Percentiles rank a stretch among this genome's conserved stretches.
Conservation (phyloP, 306 rosid genomes). For the Vigna hirtella region DNA sequence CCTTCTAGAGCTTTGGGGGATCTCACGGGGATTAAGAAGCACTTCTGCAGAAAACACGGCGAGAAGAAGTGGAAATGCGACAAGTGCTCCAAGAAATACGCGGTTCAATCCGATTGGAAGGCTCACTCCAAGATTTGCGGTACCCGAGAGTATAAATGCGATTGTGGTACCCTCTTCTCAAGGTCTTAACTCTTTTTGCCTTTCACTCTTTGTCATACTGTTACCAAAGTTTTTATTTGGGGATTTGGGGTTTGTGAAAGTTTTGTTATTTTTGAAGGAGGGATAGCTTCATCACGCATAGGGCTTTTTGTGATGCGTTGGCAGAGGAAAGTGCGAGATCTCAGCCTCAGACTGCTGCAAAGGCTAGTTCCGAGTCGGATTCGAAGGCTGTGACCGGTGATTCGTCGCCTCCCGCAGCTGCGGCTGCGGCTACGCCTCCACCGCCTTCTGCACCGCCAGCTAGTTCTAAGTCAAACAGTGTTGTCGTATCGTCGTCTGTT, state of each 20-base stretch:
- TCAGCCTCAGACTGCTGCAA: constrained; percentile 39
- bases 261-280: constrained; percentile 63
- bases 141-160: constrained; percentile 94
- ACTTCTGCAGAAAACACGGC: constrained; percentile 93
- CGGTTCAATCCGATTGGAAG: constrained; percentile 98
- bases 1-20: constrained; percentile 94
- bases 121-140: constrained; percentile 96
- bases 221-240: background rate
- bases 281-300: constrained; percentile 94
- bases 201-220: background rate
- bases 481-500: constrained; percentile 40
- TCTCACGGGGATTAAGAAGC: constrained; percentile 93
- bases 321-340: constrained; percentile 81
- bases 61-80: constrained; percentile 99
- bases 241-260: constrained; percentile 45
- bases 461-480: constrained; percentile 55
- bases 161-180: constrained; percentile 87
- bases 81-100: constrained; percentile 90
- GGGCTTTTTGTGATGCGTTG: constrained; percentile 94
- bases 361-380: constrained; percentile 56
- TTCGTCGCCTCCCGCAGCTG: constrained; percentile 38
- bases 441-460: background rate
- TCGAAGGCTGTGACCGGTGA: constrained; percentile 46
- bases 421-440: background rate
- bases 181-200: constrained; percentile 46